Evolutionary conservation across 2,329 filamentous ascomycete genomes (phyloP), one percentile per base, ranked within the genome.

Genomic region (Penicillium sp.): DNA sequence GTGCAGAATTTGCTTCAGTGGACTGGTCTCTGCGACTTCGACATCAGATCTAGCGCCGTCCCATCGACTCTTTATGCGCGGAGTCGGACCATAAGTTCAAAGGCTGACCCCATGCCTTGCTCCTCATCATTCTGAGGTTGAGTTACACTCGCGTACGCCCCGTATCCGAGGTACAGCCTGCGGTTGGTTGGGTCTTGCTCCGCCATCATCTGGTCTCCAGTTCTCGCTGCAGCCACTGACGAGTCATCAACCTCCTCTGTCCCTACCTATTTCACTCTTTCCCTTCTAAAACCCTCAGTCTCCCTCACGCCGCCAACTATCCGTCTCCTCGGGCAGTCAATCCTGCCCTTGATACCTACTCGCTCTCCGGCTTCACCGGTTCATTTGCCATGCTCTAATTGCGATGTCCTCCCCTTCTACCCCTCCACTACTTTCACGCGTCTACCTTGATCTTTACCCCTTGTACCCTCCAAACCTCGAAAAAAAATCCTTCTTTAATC

Each of bases 1-100:
- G 66, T 62, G 62, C 63, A 67, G 67, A 66, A 64, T 61, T 66
- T 66, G 65, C 66, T 62, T 59, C 56, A 59, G 64, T 65, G 68
- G 60, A 64, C 59, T 58, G 55, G 60, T 60, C 57, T 61, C 57
- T 65, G 64, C 56, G 50, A 69, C 60, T 64, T 59, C 65, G 66
- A 67, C 67, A 69, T 64, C 63, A 66, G 57, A 58, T 59, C 57
- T 59, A 44, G 39, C 18, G 61, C 60, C 60, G 58, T 61, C 54
- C 61, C 35, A 49, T 50, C 24, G 62, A 59, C 62, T 31, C 56
- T 51, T 55, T 55, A 60, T 60, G 53, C 62, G 54, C 59, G 59
- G 56, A 64, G 64, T 44, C 65, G 64, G 63, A 64, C 52, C 58
- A 55, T 62, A 61, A 61, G 52, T 57, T 56, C 44, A 61, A 59